Evolutionary conservation across 2,329 filamentous ascomycete species (phyloP), one percentile per base, ranked within the genome.

Genomic region (Pseudomassariella vexata): DNA sequence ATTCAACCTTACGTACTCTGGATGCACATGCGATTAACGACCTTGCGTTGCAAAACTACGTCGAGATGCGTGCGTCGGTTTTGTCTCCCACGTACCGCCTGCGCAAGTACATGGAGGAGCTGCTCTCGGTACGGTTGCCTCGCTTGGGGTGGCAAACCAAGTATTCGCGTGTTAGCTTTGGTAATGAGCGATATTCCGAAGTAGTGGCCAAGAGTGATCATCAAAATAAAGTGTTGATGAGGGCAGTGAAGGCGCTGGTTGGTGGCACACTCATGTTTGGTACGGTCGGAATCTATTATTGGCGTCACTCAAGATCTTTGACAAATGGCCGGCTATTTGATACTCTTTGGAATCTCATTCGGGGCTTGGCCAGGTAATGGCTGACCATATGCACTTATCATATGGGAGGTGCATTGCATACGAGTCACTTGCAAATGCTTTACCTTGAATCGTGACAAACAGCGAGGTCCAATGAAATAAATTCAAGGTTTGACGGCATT

Each of bases 1-100:
- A 96, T 64, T 85, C 85, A 0, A 60, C 66, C 1, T 65, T 83
- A 32, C 81, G 92, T 4, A 76, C 79, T 4, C 71, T 77, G 0
- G 90, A 98, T 49, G 84, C 88, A 0, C 78, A 90, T 46, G 80
- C 88, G 1, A 95, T 98, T 63, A 95, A 94, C 50, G 85, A 95
- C 46, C 74, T 98, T 4, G 92, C 92, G 0, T 70, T 94, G 19
- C 73, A 85, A 28, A 98, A 98, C 53, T 96, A 95, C 55, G 70
- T 82, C 28, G 92, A 98, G 61, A 98, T 98, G 92, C 78, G 89
- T 8, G 75, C 81, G 1, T 85, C 85, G 4, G 92, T 96, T 7
- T 77, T 83, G 23, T 87, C 80, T 1, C 79, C 76, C 0, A 51
- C 82, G 0, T 96, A 96, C 51, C 73, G 82, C 20, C 55, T 92